These are phyloP conservation scores for Shiraia bambusicola DNA, from an alignment of 2,329 filamentous ascomycete genomes.

Conservation along the genomic window DNA sequence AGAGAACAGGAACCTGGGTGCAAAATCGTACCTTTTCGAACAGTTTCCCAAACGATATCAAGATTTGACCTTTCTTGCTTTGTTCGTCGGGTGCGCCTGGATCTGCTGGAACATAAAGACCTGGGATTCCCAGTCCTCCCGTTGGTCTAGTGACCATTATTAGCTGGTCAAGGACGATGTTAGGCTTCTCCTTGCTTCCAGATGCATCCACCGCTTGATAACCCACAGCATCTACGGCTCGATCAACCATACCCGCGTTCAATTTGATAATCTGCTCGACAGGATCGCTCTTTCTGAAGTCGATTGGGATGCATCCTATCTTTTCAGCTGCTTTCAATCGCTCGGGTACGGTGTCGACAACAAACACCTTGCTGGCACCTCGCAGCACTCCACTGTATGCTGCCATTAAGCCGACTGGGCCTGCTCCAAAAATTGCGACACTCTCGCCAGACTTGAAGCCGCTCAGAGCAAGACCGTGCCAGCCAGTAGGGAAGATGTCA, in stretches of 20 bases:
- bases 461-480: constrained; percentile 59
- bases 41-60: constrained; percentile 66
- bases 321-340: constrained; percentile 60
- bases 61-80: constrained; percentile 63
- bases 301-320: constrained; percentile 62
- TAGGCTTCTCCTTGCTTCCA: constrained; percentile 61
- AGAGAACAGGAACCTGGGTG: constrained; percentile 1
- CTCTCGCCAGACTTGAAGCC: constrained; percentile 63
- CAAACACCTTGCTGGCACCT: constrained; percentile 62
- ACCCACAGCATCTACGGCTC: constrained; percentile 66
- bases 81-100: constrained; percentile 64
- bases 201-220: constrained; percentile 61
- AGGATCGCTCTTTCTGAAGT: constrained; percentile 61
- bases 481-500: constrained; percentile 55
- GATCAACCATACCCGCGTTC: constrained; percentile 63
- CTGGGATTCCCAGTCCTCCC: constrained; percentile 63
- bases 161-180: constrained; percentile 64
- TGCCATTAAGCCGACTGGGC: constrained; percentile 66
- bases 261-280: constrained; percentile 61
- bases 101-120: constrained; percentile 56
- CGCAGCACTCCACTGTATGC: constrained; percentile 64
- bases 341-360: constrained; percentile 64
- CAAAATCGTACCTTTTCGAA: constrained; percentile 61
- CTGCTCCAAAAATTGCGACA: constrained; percentile 63
- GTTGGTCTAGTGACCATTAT: constrained; percentile 63